Evolutionary conservation across 805 yeast species (phyloP).

Genomic region (Yamadazyma insecticola): DNA sequence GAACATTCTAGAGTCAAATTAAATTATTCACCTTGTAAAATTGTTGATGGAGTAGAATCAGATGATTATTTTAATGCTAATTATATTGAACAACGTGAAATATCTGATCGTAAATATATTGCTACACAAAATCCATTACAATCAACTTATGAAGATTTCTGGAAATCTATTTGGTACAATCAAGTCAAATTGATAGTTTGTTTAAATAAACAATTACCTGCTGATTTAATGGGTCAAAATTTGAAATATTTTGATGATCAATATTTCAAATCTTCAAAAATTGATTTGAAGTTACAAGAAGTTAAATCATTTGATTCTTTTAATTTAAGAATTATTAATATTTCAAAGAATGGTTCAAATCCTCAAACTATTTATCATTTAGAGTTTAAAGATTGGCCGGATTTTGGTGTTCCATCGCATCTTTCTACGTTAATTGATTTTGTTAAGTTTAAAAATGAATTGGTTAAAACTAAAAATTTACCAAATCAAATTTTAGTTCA

Average conservation of each 20-base stretch:
- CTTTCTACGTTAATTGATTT: constrained; percentile 27
- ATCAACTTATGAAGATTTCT: constrained; percentile 40
- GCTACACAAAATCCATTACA: constrained; percentile 44
- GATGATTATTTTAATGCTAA: constrained; percentile 46
- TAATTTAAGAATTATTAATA: constrained; percentile 12
- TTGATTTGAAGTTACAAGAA: constrained; percentile 7
- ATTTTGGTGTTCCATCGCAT: constrained; percentile 38
- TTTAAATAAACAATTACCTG: constrained; percentile 25
- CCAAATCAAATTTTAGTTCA: constrained; percentile 34
- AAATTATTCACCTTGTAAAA: constrained; percentile 13
- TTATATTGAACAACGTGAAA: constrained; percentile 26
- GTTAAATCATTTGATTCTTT: constrained; percentile 11
- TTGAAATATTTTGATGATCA: constrained; percentile 17
- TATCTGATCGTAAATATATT: constrained; percentile 27
- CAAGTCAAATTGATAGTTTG: constrained; percentile 33
- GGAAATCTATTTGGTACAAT: constrained; percentile 35
- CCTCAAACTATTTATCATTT: constrained; percentile 28
- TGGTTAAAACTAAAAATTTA: constrained; percentile 12
- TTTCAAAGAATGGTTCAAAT: constrained; percentile 9
- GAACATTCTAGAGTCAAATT: constrained; percentile 44
- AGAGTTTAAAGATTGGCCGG: constrained; percentile 44
- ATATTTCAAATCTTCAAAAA: constrained; percentile 9
- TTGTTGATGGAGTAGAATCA: constrained; percentile 3
- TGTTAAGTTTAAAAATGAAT: constrained; percentile 28
- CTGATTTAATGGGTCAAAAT: constrained; percentile 12